Evolutionary conservation across 2,329 filamentous ascomycete genomes (phyloP), one percentile per base, ranked within the genome.

Genomic region (Beauveria sp.): DNA sequence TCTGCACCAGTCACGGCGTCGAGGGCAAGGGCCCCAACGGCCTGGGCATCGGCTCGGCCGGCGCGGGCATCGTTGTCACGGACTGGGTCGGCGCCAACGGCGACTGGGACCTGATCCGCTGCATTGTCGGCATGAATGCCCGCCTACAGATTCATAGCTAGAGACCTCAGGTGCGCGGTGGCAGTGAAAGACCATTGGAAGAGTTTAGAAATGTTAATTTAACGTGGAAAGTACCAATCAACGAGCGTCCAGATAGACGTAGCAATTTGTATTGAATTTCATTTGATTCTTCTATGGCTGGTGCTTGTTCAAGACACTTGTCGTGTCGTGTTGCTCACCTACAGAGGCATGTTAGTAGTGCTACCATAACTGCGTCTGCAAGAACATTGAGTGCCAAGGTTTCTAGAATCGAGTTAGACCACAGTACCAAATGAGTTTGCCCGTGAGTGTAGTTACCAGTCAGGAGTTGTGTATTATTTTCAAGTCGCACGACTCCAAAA

Each of bases 101-200:
- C 0, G 89, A 98, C 75, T 99, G 93, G 93, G 92, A 97, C 76
- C 75, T 98, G 60, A 85, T 96, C 42, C 84, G 88, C 65, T 90
- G 90, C 74, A 88, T 97, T 68, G 88, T 98, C 7, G 93, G 90
- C 7, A 93, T 96, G 91, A 99, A 99, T 72, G 84, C 88, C 26
- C 88, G 79, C 65, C 69, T 88, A 64, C 80, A 85, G 69, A 68
- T 82, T 59, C 79, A 76, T 68, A 68, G 73, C 61, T 77, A 75
- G 67, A 55, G 34, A 50, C 12, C 42, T 51, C 16, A 10, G 38
- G 28, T 12, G 14, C 38, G 28, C 6, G 24, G 24, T 2, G 53
- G 10, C 26, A 31, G 53, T 16, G 12, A 34, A 46, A 60, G 38
- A 22, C 9, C 38, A 20, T 12, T 2, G 49, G 26, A 4, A 3